phyloP scores from a whole-genome alignment of 2,329 filamentous ascomycete genomes.

The Chaetomiaceae sp. region DNA sequence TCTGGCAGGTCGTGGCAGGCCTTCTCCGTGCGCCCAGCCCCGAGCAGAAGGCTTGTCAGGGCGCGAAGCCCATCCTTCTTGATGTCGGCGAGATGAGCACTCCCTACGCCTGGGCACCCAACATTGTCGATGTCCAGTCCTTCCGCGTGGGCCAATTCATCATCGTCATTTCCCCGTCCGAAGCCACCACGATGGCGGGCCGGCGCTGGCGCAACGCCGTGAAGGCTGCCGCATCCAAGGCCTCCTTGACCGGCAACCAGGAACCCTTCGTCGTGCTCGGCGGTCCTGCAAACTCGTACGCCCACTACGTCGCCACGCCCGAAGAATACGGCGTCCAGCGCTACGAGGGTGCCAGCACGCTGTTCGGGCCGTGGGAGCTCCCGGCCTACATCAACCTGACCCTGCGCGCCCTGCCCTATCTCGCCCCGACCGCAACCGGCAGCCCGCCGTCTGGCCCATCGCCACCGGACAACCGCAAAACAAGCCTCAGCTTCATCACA shows the following conservation, averaged over 20 bases:
- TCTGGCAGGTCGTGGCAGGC: constrained; percentile 72
- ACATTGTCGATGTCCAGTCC: constrained; percentile 82
- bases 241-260: constrained; percentile 35
- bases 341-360: constrained; percentile 85
- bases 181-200: constrained; percentile 88
- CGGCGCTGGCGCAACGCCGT: constrained; percentile 77
- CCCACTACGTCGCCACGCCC: constrained; percentile 38
- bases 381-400: constrained; percentile 82
- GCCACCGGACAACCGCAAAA: constrained; percentile 74
- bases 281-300: constrained; percentile 83
- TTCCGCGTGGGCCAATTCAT: constrained; percentile 78
- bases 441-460: constrained; percentile 40
- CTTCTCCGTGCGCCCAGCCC: constrained; percentile 64
- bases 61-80: constrained; percentile 76
- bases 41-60: constrained; percentile 69
- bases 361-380: constrained; percentile 81
- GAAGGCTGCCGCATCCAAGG: constrained; percentile 42
- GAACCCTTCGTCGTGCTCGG: constrained; percentile 74
- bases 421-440: constrained; percentile 45
- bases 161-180: constrained; percentile 79
- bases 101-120: constrained; percentile 83
- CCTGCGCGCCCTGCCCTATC: constrained; percentile 62
- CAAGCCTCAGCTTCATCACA: constrained; percentile 71
- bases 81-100: constrained; percentile 72
- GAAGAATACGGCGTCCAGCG: constrained; percentile 67